Evolutionary conservation across 2,329 filamentous ascomycete genomes (phyloP), one percentile per base, ranked within the genome.

Genomic region (Colletotrichum sp.): DNA sequence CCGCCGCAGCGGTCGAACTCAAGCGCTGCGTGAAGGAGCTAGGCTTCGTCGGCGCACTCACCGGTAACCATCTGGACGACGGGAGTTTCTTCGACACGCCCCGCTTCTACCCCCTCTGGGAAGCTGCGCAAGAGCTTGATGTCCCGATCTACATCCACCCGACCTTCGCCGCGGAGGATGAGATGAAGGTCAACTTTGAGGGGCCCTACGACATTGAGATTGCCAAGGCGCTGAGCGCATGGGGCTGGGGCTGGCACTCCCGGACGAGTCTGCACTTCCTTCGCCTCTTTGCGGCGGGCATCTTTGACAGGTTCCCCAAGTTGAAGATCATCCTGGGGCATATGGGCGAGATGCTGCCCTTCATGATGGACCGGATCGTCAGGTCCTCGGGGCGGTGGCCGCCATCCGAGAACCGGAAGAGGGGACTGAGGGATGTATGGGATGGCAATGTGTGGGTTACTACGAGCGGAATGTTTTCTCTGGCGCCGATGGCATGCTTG

Each of bases 371-470:
- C 38, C 85, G 90, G 6, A 85, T 87, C 66, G 24, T 67, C 12
- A 55, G n/a, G 12, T n/a, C 56, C 1, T 74, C 72, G 7, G 24
- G 36, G 1, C 58, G 65, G 80, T 75, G 79, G 66, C 76, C 43
- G 76, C 79, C 24, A 62, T 62, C 36, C 71, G 80, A 38, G 82
- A 79, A 79, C 81, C 80, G 81, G 70, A 73, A 81, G 73, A 78
- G 85, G 5, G 80, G 82, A 1, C 87, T 92, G 61, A 79, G 82
- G 15, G 83, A 89, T 13, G 89, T 91, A 2, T 93, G 88, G 85
- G 85, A 88, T 56, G 81, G 86, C 75, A 92, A 92, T 71, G 82
- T 92, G 10, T 92, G 89, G 87, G 80, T 92, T 28, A 91, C 90
- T 1, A 91, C 90, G 4, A 88, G 86, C 70, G 90, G 90, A 4